Percentiles rank a stretch among this genome's conserved stretches.
These are phyloP conservation scores for Panaeolus papilionaceus DNA, from an alignment of 768 basidiomycete species.

Conservation along the genomic window DNA sequence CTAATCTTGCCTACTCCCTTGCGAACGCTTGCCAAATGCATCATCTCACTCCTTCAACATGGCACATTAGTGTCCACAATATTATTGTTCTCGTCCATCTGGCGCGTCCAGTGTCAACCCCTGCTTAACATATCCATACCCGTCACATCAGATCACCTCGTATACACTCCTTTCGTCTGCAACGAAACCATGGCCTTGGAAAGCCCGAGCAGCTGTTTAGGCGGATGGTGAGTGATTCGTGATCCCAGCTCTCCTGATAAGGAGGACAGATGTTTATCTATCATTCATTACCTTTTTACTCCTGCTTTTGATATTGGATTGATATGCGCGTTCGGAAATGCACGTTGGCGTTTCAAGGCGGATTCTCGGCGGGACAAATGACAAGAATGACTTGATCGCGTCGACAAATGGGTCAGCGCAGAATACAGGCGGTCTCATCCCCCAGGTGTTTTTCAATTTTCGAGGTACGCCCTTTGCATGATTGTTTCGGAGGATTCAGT, in stretches of 20 bases:
- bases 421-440: conserved; percentile 48
- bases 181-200: conserved; percentile 30
- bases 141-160: conserved; percentile 44
- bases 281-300: neutral
- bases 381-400: conserved; percentile 27
- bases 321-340: conserved; percentile 13
- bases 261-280: conserved; percentile 1
- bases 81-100: neutral
- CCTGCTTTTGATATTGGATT: neutral
- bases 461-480: conserved; percentile 43
- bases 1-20: neutral
- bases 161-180: conserved; percentile 57
- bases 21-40: neutral
- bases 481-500: neutral
- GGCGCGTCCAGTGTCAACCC: neutral
- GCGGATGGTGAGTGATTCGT: conserved; percentile 49
- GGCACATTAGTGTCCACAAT: neutral
- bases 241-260: neutral
- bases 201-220: conserved; percentile 40
- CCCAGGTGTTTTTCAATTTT: conserved; percentile 64
- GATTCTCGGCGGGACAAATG: conserved; percentile 18
- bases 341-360: conserved; percentile 24
- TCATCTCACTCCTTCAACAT: neutral
- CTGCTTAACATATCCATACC: conserved; percentile 45
- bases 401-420: conserved; percentile 52